Percentiles rank a stretch among this genome's conserved stretches.
These are phyloP conservation scores for Tagetes patula DNA, from an alignment of 129 eudicot species.

Conservation along the genomic window DNA sequence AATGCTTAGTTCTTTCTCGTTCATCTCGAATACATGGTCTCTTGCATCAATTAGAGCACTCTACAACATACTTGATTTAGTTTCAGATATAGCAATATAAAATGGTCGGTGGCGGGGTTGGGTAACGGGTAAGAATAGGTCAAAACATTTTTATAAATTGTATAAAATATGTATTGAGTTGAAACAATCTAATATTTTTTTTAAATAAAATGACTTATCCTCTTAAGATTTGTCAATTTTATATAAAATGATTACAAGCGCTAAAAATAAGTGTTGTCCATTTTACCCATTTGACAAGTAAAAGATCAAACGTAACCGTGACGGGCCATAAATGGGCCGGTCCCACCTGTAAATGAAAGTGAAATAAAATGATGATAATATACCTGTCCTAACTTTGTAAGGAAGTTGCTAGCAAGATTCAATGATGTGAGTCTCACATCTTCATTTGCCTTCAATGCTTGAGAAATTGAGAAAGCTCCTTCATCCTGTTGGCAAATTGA, in stretches of 20 bases:
- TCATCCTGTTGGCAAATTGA: constrained; percentile 59
- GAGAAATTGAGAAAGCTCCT: constrained; percentile 95
- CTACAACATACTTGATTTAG: constrained; percentile 45
- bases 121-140: not conserved
- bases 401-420: constrained; percentile 79
- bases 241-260: not conserved
- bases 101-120: not conserved
- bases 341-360: not conserved
- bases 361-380: not conserved
- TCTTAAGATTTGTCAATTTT: no score
- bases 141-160: not conserved
- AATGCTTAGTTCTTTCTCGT: constrained; percentile 71
- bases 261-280: not conserved
- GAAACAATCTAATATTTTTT: not conserved
- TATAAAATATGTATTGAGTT: not conserved
- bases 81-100: not conserved
- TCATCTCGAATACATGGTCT: constrained; percentile 93
- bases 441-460: constrained; percentile 92
- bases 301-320: not conserved
- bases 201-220: not conserved
- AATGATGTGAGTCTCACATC: constrained; percentile 78
- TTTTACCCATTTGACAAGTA: not conserved
- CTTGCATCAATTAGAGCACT: constrained; percentile 89
- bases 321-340: not conserved
- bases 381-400: constrained; percentile 95